A percentile compares a stretch with the other conserved stretches of the same genome.
These are phyloP conservation scores for Daedalea quercina DNA, from an alignment of 768 basidiomycete species.

Conservation along the genomic window DNA sequence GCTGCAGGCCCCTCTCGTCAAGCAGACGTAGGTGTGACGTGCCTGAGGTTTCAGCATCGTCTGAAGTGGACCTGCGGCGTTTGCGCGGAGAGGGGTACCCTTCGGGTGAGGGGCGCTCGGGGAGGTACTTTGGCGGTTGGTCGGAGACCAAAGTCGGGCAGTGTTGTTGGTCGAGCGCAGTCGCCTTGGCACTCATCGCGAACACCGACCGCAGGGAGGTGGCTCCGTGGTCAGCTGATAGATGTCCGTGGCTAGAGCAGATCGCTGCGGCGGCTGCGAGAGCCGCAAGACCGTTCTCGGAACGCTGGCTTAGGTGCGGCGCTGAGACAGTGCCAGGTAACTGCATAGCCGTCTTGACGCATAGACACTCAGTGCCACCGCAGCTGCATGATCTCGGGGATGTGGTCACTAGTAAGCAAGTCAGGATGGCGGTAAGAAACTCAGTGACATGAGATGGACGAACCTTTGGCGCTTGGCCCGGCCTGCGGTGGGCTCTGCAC, in stretches of 20 bases:
- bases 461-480: slow-evolving; percentile 27
- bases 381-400: neutral
- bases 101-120: slow-evolving; percentile 3
- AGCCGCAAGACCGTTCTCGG: neutral
- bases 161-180: too few relatives aligned
- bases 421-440: too few relatives aligned
- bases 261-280: neutral
- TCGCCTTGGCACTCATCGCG: too few relatives aligned
- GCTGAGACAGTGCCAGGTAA: neutral
- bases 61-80: slow-evolving; percentile 3
- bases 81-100: slow-evolving; percentile 8
- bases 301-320: neutral
- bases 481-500: slow-evolving; percentile 21
- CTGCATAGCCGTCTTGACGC: neutral
- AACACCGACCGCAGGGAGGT: too few relatives aligned
- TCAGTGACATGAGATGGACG: too few relatives aligned
- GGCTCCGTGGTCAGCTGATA: neutral
- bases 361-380: neutral
- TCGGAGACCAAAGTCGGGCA: too few relatives aligned
- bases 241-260: neutral
- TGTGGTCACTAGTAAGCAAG: neutral
- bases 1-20: neutral
- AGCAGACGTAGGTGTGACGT: neutral
- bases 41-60: neutral
- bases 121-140: slow-evolving; percentile 2